A percentile compares a stretch with the other conserved stretches of the same genome.
phyloP scores from a whole-genome alignment of 352 stramenopile genomes.

The Lagenidium sp. region DNA sequence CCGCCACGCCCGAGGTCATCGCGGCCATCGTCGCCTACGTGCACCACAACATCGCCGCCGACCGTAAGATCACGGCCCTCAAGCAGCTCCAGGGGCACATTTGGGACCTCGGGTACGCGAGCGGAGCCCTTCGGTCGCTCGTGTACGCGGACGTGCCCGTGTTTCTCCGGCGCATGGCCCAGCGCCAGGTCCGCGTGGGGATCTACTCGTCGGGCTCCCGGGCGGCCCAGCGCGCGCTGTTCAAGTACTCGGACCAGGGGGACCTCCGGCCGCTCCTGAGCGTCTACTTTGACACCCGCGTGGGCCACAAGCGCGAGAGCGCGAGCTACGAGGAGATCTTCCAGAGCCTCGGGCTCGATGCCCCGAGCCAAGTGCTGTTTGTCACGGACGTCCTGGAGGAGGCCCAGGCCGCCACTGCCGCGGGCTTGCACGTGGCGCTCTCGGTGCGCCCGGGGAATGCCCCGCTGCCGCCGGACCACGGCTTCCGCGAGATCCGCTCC shows the following conservation, averaged over 20 bases:
- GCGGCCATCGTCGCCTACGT: conserved; percentile 39
- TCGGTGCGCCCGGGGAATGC: conserved; percentile 84
- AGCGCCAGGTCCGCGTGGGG: conserved; percentile 64
- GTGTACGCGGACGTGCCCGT: conserved; percentile 89
- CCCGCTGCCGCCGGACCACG: conserved; percentile 42
- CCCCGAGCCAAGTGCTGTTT: conserved; percentile 75
- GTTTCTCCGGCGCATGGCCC: conserved; percentile 75
- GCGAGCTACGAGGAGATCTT: conserved; percentile 78
- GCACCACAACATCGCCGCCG: conserved; percentile 57
- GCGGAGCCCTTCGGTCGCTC: conserved; percentile 78
- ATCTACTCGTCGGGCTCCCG: conserved; percentile 94
- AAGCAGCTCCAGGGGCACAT: conserved; percentile 90
- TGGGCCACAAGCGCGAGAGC: conserved; percentile 71
- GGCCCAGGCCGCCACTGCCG: conserved; percentile 59
- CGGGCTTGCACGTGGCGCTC: conserved; percentile 60
- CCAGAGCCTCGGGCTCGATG: conserved; percentile 71
- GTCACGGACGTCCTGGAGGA: conserved; percentile 86
- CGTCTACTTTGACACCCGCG: conserved; percentile 83
- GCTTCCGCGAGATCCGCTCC: conserved; percentile 44
- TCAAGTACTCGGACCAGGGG: conserved; percentile 77
- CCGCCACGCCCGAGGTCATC: conserved; percentile 19
- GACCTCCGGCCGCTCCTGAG: conserved; percentile 66
- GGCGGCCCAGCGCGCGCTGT: conserved; percentile 80
- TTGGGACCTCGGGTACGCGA: conserved; percentile 83
- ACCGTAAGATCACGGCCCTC: conserved; percentile 83